Evolutionary conservation across 2,329 filamentous ascomycete genomes (phyloP), one percentile per base, ranked within the genome.

Genomic region (Bertia moriformis): DNA sequence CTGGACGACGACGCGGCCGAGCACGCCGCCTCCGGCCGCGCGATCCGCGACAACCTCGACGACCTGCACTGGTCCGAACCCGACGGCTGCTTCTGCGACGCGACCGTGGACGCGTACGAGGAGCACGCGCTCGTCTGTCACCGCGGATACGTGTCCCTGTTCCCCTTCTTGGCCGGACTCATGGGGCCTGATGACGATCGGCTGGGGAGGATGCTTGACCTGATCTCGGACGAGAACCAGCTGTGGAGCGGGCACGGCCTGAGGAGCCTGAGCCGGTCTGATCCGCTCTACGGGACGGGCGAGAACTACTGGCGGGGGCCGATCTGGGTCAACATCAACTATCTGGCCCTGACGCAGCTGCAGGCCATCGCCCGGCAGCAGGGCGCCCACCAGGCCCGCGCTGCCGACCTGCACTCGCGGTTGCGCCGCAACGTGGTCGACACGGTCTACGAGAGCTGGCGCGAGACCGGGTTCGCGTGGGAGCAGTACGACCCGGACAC

Each of bases 51-150:
- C 50, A 98, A 98, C 58, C 75, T 96, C 36, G 81, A 91, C 48
- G 87, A 94, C 53, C 69, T 98, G 30, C 91, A 98, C 62, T 98
- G 91, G 91, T 83, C 80, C 14, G 73, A 84, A 40, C 69, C 78
- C 48, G 71, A 79, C 3, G 77, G 84, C 41, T 83, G 82, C 45
- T 98, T 87, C 64, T 98, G 91, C 56, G 91, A 98, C 56, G 86
- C 87, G 1, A 95, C 86, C 0, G 83, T 33, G 4, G 49, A 46
- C 30, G 44, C 47, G 13, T 41, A 30, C n/a, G 48, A 46, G 17
- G 37, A 45, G 5, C 46, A 43, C 33, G 30, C 43, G 24, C 43
- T 45, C 33, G 41, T 48, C 40, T 37, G 43, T 45, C 32, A 46
- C 41, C 32, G 48, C 32, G 46, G 46, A 38, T 40, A 46, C 37